Evolutionary conservation across 2,329 filamentous ascomycete genomes (phyloP), one percentile per base, ranked within the genome.

Genomic region (Arthrinium phaeospermum): DNA sequence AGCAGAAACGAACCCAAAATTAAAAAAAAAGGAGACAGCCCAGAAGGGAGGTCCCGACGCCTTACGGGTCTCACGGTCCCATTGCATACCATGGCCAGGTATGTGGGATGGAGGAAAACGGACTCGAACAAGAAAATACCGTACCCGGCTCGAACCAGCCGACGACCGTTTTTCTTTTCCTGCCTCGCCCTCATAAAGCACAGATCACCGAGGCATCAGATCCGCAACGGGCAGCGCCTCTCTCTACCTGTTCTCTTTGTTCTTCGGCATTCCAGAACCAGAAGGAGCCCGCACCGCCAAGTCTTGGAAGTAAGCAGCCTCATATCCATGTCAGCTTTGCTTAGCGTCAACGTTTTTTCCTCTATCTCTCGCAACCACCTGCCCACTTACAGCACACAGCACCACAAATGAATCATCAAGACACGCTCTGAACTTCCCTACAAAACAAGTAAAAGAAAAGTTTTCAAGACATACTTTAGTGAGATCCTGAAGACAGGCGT

Each of bases 201-300:
- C 37, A 41, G 37, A 41, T 41, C 7, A 10, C 37, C 37, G 46
- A 47, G 46, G 22, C 46, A 47, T 47, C 46, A 47, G 37, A 37
- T 47, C 45, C 19, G 13, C 45, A 47, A 47, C 16, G 7, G 51
- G 13, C 24, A 27, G 13, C 24, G n/a, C 12, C 7, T 30, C 27
- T 53, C 5, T 13, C 14, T 24, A 27, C 13, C 16, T 13, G 34
- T 57, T 30, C 24, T 22, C 22, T 41, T 41, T 14, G 22, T 64
- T 64, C 34, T 7, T 64, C 57, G 57, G 57, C 57, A 22, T 61
- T 34, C 53, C 53, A 61, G 53, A 61, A 61, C 30, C 12, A 61
- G 53, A 61, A 61, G 53, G 53, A 37, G 53, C 7, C 30, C 51
- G 27, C 51, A 16, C 19, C 51, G 51, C 51, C 30, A 61, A 34